These are phyloP conservation scores for Beauveria australis DNA, from an alignment of 2,329 filamentous ascomycete species.

Conservation along the genomic window DNA sequence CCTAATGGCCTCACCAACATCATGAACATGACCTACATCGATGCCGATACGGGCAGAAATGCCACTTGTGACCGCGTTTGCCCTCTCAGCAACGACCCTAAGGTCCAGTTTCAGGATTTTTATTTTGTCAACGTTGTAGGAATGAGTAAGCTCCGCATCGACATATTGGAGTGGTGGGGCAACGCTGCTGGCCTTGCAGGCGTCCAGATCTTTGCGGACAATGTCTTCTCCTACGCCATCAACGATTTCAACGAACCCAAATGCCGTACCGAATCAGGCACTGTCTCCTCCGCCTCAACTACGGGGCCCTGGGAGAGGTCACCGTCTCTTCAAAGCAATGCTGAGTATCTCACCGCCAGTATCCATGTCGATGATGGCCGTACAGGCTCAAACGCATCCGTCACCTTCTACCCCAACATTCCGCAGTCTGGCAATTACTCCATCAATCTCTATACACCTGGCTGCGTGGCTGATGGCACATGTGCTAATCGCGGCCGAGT, in stretches of 20 bases:
- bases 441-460: constrained; percentile 85
- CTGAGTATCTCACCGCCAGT: constrained; percentile 67
- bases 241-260: constrained; percentile 80
- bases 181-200: constrained; percentile 75
- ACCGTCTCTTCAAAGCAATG: constrained; percentile 59
- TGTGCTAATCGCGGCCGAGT: constrained; percentile 72
- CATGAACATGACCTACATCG: constrained; percentile 89
- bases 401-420: constrained; percentile 78
- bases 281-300: constrained; percentile 53
- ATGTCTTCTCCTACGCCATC: constrained; percentile 79
- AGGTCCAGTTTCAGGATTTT: constrained; percentile 74
- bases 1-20: constrained; percentile 62
- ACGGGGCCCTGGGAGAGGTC: constrained; percentile 69
- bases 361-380: constrained; percentile 49
- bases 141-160: constrained; percentile 79
- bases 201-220: constrained; percentile 78
- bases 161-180: constrained; percentile 84
- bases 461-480: constrained; percentile 71
- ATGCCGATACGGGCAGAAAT: constrained; percentile 60
- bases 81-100: constrained; percentile 66
- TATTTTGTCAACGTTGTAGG: constrained; percentile 79
- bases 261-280: constrained; percentile 51
- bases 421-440: constrained; percentile 86
- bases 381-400: constrained; percentile 45
- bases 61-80: constrained; percentile 73